A percentile compares a stretch with the other conserved stretches of the same genome.
Evolutionary conservation across 2,329 filamentous ascomycete species (phyloP).

Genomic region (Tolypocladium tundrense): DNA sequence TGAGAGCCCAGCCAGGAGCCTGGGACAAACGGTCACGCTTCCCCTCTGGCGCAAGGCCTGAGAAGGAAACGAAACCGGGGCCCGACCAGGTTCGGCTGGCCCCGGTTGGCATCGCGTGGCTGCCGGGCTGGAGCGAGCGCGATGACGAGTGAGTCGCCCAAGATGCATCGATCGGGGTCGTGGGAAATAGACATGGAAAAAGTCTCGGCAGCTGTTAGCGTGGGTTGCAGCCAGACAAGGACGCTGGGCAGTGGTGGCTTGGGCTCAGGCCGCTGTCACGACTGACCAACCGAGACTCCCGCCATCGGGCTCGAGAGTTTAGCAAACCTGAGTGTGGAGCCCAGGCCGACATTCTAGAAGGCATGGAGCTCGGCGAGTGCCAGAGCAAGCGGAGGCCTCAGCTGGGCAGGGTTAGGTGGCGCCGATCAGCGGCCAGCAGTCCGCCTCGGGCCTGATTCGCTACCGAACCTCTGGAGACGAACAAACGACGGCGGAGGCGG

Average conservation of each 20-base stretch:
- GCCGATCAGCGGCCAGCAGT: constrained; percentile 4
- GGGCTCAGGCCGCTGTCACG: background rate
- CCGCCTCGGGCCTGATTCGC: constrained; percentile 15
- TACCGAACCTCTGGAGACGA: constrained; percentile 18
- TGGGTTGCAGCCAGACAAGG: background rate
- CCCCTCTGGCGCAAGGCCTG: background rate
- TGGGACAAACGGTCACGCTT: background rate
- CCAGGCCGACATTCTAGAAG: constrained; percentile 11
- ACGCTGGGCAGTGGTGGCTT: background rate
- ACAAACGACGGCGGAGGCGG: background rate
- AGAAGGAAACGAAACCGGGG: background rate
- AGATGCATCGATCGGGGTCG: background rate
- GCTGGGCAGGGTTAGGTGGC: constrained; percentile 18
- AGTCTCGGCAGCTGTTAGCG: background rate
- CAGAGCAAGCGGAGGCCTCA: constrained; percentile 6
- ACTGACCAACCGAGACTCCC: background rate
- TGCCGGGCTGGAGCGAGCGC: background rate
- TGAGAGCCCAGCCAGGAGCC: background rate
- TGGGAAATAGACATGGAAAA: background rate
- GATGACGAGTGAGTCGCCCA: background rate
- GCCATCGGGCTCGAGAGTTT: background rate
- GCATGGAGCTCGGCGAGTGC: background rate
- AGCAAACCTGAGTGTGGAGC: background rate
- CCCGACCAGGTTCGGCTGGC: background rate
- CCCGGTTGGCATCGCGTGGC: background rate